Conservation (phyloP, 306 rosid genomes). For the Herpetospermum pedunculosum region DNA sequence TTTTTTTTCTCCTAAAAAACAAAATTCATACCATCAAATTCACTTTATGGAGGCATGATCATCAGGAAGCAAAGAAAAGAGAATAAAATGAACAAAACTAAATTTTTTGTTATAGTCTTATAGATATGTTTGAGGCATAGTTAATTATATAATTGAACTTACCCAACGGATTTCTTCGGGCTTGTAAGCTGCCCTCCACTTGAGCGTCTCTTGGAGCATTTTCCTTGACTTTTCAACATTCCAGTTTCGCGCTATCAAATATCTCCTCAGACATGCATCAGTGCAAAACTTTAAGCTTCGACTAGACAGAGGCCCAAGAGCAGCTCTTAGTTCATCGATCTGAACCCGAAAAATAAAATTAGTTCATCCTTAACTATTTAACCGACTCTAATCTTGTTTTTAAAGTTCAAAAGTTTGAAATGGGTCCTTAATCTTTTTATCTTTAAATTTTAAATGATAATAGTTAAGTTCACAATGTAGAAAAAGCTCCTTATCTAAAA, state of each 20-base stretch:
- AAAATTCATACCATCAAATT: not conserved
- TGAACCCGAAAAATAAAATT: conserved; percentile 12
- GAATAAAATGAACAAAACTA: not conserved
- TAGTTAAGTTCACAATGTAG: not conserved
- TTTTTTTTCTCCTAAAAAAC: no score
- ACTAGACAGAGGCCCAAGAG: conserved; percentile 40
- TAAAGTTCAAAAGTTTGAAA: not conserved
- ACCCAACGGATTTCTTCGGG: conserved; percentile 52
- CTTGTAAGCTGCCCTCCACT: conserved; percentile 59
- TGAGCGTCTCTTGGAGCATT: conserved; percentile 60
- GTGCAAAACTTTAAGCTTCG: conserved; percentile 26
- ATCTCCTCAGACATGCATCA: conserved; percentile 34
- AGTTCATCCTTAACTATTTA: not conserved
- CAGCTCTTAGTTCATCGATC: conserved; percentile 55
- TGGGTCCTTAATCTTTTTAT: not conserved
- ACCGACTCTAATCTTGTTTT: not conserved
- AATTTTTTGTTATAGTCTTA: not conserved
- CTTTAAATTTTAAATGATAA: not conserved
- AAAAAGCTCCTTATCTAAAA: not conserved
- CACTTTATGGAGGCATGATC: not conserved
- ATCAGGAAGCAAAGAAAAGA: not conserved
- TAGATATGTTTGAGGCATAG: not conserved
- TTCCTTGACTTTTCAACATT: conserved; percentile 48
- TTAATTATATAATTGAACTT: not conserved
- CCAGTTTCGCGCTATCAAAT: conserved; percentile 36